Evolutionary conservation across 2,329 filamentous ascomycete genomes (phyloP), one percentile per base, ranked within the genome.

Genomic region (Colletotrichum navitas): DNA sequence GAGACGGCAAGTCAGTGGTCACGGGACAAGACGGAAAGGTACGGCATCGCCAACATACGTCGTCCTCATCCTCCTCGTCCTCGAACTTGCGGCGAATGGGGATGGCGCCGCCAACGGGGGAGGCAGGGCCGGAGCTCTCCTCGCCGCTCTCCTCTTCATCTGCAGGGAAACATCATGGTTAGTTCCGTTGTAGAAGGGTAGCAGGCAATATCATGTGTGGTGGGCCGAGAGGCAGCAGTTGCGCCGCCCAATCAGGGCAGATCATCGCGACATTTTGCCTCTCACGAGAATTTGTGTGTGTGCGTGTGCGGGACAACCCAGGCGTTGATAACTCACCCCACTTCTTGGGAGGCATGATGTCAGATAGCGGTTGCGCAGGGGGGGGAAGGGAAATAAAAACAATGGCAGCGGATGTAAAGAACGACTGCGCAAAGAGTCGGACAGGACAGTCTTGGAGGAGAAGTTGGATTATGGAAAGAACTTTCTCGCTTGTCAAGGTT

Each of bases 11-110:
- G 52, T 72, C 32, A 75, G 73, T 47, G 14, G 39, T 41, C 12
- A 41, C 16, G 54, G 41, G 58, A 21, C 65, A 39, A 65, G 11
- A 24, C 21, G 62, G 54, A 58, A 63, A 68, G 70, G 34, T 21
- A 47, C 71, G 66, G 61, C 56, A 32, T 63, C 26, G 39, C 56
- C 26, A 8, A 80, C 87, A 78, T 88, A 95, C 95, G 83, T 97
- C 94, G 76, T 93, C 91, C 43, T 95, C 91, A 66, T 87, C 92
- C 82, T 97, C 95, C 81, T 98, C 95, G 77, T 98, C 95, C 77
- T 96, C 94, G 79, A 97, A 97, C 85, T 96, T 83, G 74, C 86
- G 84, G 74, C 86, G 84, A 63, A 79, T 77, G 68, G 80, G 60
- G 36, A 63, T 29, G 32, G 60, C 34, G 36, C 60, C 80, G 49